Evolutionary conservation across 495 filamentous ascomycete species (phyloP).

Genomic region (Hypoxylon trugodes): DNA sequence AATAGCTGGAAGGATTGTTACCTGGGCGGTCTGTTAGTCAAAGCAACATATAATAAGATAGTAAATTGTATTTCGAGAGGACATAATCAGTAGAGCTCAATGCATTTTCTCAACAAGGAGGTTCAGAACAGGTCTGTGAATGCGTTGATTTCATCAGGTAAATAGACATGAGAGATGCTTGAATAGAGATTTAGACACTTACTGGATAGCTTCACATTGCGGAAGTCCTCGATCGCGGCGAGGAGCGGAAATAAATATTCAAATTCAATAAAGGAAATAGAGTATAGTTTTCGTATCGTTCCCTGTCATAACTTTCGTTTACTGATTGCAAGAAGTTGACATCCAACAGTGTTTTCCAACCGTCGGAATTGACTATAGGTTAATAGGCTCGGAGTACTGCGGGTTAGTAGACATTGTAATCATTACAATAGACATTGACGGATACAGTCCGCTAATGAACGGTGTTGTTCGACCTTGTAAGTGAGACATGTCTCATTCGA

Average conservation of each 20-base stretch:
- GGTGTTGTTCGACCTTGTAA: no score
- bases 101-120: constrained; percentile 58
- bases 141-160: constrained; percentile 59
- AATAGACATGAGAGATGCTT: not conserved
- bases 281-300: not conserved
- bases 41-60: not conserved
- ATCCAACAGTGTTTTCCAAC: no score
- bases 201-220: not conserved
- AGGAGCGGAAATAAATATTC: not conserved
- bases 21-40: no score
- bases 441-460: no score
- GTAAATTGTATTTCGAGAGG: not conserved
- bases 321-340: no score
- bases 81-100: constrained; percentile 50
- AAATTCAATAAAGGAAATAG: not conserved
- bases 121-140: constrained; percentile 70
- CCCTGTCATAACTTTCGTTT: no score
- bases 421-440: no score
- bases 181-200: constrained; percentile 18
- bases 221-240: not conserved
- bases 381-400: no score
- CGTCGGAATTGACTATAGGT: no score
- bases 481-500: no score
- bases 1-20: not conserved
- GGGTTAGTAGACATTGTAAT: no score